Evolutionary conservation across 192 early-diverging fungal species (phyloP), one percentile per base, ranked within the genome.

Genomic region (Kickxella alabastrina): DNA sequence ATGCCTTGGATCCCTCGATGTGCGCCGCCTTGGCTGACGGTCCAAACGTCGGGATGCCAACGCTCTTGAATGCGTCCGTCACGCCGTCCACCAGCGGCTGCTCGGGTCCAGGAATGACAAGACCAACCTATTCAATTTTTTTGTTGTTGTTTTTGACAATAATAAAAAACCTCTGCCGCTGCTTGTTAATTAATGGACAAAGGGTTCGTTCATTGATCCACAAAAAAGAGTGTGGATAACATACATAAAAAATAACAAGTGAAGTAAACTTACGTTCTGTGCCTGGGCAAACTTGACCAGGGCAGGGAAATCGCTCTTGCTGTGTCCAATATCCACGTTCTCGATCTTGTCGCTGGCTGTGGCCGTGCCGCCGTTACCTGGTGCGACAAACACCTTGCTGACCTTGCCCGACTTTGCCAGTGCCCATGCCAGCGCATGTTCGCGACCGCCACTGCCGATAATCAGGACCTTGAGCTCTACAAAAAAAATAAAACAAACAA

Each of bases 1-100:
- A 99, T 13, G 93, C 89, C 81, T 99, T 99, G 43, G 97, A 99
- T 3, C 93, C 93, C 74, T 99, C 97, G 72, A 99, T 87, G 17
- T 70, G 75, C 40, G 97, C 91, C 10, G 97, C 97, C 49, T 83
- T 83, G 34, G 72, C 57, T 17, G 92, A 92, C 23, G 97, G 97
- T 14, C 92, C 97, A 54, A 99, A 97, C 52, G 85, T 87, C 5
- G 92, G 39, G 35, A 73, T 69, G 15, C 53, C 63, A 57, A 69
- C 81, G 56, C 87, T 91, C 68, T 87, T 91, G 81, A 95, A 97
- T 15, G 72, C 81, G 22, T 77, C 68, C 26, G 82, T 72, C 35
- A 96, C 87, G 27, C 97, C 97, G 55, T 97, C 92, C 38, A 96
- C 92, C 39, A 99, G 79, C 29, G 93, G 93, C 68, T 93, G 92